Conservation (phyloP, 306 rosid species). For the Acacia crassicarpa region DNA sequence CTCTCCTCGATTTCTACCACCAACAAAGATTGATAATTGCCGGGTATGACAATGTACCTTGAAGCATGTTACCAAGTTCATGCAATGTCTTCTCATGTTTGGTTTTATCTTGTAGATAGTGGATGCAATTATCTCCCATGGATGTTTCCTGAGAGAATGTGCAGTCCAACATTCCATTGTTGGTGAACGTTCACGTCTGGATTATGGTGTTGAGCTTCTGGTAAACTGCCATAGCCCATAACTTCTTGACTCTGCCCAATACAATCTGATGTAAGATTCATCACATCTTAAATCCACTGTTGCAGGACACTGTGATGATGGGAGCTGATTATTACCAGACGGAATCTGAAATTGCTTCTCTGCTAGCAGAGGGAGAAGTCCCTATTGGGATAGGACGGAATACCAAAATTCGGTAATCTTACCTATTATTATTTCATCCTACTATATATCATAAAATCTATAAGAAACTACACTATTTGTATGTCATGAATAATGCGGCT, state of each 20-base stretch:
- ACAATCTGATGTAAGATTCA: not conserved
- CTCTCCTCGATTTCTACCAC: constrained; percentile 91
- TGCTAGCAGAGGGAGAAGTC: constrained; percentile 75
- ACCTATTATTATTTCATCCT: not conserved
- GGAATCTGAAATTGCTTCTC: constrained; percentile 84
- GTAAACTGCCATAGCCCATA: constrained; percentile 37
- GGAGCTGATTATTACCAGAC: constrained; percentile 96
- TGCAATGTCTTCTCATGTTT: constrained; percentile 35
- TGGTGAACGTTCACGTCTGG: constrained; percentile 88
- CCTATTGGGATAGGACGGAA: constrained; percentile 91
- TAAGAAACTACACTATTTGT: not conserved
- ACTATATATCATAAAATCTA: not conserved
- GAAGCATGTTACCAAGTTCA: constrained; percentile 2
- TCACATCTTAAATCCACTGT: constrained; percentile 9
- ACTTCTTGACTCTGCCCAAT: not conserved
- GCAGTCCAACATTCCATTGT: constrained; percentile 70
- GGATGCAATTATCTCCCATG: constrained; percentile 94
- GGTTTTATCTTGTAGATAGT: constrained; percentile 55
- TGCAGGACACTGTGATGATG: constrained; percentile 90
- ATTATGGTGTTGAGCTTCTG: constrained; percentile 77
- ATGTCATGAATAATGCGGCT: not conserved
- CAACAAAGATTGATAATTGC: constrained; percentile 79
- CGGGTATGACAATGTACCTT: constrained; percentile 48
- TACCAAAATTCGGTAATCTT: constrained; percentile 74
- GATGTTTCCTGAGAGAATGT: constrained; percentile 90